phyloP scores from a whole-genome alignment of 1,284 basidiomycete genomes.

The Caloboletus inedulis region DNA sequence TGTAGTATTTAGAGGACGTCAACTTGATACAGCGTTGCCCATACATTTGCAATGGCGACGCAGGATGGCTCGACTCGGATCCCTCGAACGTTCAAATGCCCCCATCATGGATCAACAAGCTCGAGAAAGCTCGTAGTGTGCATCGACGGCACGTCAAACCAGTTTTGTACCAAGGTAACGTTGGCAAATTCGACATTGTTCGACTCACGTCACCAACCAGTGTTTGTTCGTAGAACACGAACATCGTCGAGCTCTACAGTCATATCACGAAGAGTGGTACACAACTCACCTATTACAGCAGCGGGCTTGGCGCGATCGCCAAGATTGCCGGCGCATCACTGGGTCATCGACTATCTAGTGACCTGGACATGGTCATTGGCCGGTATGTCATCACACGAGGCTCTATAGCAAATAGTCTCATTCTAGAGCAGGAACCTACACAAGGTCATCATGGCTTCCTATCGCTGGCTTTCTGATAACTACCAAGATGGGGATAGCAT shows the following conservation, averaged over 20 bases:
- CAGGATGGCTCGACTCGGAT: background rate
- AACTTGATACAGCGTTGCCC: background rate
- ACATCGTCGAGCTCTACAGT: constrained; percentile 37
- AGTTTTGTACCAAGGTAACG: constrained; percentile 32
- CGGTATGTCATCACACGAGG: constrained; percentile 17
- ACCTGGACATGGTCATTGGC: constrained; percentile 32
- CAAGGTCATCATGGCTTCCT: constrained; percentile 34
- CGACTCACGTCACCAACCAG: background rate
- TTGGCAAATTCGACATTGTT: background rate
- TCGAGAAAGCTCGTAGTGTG: constrained; percentile 36
- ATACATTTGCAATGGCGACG: constrained; percentile 4
- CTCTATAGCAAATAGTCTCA: background rate
- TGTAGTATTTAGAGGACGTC: constrained; percentile 3
- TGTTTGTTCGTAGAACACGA: constrained; percentile 31
- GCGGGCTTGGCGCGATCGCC: constrained; percentile 35
- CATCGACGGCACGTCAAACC: constrained; percentile 40
- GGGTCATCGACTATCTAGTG: constrained; percentile 16
- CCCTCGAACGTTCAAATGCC: constrained; percentile 10
- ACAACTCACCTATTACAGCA: constrained; percentile 38
- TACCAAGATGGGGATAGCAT: constrained; percentile 35
- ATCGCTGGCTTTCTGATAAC: constrained; percentile 36
- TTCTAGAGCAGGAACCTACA: constrained; percentile 30
- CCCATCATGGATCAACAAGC: background rate
- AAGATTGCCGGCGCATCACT: constrained; percentile 15
- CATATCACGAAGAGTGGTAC: constrained; percentile 29